Evolutionary conservation across 495 filamentous ascomycete genomes (phyloP).

Genomic region (Podospora pseudoanserina): DNA sequence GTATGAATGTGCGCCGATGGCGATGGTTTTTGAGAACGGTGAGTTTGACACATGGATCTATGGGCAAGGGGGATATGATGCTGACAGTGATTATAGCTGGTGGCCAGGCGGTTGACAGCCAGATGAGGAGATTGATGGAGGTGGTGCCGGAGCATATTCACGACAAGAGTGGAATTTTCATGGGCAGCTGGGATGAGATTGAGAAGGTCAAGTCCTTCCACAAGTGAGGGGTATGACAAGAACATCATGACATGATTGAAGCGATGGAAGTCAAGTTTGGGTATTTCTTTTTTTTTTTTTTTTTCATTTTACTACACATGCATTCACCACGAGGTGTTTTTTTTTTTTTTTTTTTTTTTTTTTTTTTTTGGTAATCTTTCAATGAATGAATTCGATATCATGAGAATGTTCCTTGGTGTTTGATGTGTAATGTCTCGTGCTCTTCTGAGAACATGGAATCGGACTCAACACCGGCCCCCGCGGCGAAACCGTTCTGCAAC

Average conservation of each 20-base stretch:
- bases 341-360: not conserved
- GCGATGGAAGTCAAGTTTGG: not conserved
- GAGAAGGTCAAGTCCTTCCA: constrained; percentile 82
- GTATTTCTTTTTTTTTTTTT: not conserved
- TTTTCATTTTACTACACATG: not conserved
- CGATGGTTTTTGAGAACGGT: constrained; percentile 98
- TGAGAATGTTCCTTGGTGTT: not conserved
- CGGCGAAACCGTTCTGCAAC: not conserved
- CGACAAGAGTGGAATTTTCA: constrained; percentile 91
- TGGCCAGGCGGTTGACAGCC: constrained; percentile 83
- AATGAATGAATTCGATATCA: not conserved
- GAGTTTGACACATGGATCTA: constrained; percentile 31
- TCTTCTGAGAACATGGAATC: not conserved
- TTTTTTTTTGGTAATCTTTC: constrained; percentile 3
- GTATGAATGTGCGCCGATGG: constrained; percentile 99
- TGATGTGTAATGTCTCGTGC: not conserved
- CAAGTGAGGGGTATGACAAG: constrained; percentile 28
- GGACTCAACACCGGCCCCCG: not conserved
- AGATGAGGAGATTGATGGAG: constrained; percentile 83
- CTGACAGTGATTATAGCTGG: constrained; percentile 57
- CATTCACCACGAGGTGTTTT: not conserved
- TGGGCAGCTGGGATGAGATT: constrained; percentile 91
- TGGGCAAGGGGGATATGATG: not conserved
- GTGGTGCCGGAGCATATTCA: constrained; percentile 92
- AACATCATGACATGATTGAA: constrained; percentile 1